These are phyloP conservation scores for Venturia nashicola DNA, from an alignment of 2,329 filamentous ascomycete species.

Conservation along the genomic window DNA sequence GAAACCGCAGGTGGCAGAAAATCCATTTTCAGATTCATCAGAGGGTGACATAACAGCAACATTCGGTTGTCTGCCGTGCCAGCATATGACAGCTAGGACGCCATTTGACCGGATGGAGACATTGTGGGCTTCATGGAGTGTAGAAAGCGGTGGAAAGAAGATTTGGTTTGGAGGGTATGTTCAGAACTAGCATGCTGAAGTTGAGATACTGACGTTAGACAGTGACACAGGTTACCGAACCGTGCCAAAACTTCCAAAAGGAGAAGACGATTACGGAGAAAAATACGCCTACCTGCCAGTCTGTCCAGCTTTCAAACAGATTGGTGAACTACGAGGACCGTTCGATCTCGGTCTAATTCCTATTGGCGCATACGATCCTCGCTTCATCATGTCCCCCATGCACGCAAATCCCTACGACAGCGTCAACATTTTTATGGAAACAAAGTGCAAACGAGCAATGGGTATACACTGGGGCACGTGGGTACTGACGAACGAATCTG, in stretches of 20 bases:
- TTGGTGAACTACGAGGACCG: conserved; percentile 66
- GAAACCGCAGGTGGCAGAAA: conserved; percentile 8
- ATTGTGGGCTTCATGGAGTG: conserved; percentile 79
- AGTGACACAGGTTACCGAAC: conserved; percentile 85
- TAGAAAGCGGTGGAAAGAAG: conserved; percentile 61
- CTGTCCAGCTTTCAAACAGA: conserved; percentile 76
- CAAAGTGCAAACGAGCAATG: conserved; percentile 62
- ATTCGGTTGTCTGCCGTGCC: conserved; percentile 70
- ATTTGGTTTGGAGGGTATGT: conserved; percentile 64
- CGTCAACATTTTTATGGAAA: conserved; percentile 82
- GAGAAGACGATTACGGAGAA: conserved; percentile 58
- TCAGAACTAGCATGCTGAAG: background rate
- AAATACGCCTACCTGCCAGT: conserved; percentile 51
- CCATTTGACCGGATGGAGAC: conserved; percentile 61
- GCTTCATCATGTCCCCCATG: conserved; percentile 63
- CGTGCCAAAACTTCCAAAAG: conserved; percentile 52
- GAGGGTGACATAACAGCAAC: conserved; percentile 48
- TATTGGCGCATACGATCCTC: conserved; percentile 76
- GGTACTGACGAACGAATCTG: conserved; percentile 74
- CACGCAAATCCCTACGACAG: conserved; percentile 80
- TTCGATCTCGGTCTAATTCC: conserved; percentile 89
- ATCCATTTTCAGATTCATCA: background rate
- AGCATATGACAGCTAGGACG: conserved; percentile 64
- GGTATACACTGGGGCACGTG: conserved; percentile 88
- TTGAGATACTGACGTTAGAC: background rate